phyloP scores from a whole-genome alignment of 768 basidiomycete genomes.

The Fomitopsis serialis region DNA sequence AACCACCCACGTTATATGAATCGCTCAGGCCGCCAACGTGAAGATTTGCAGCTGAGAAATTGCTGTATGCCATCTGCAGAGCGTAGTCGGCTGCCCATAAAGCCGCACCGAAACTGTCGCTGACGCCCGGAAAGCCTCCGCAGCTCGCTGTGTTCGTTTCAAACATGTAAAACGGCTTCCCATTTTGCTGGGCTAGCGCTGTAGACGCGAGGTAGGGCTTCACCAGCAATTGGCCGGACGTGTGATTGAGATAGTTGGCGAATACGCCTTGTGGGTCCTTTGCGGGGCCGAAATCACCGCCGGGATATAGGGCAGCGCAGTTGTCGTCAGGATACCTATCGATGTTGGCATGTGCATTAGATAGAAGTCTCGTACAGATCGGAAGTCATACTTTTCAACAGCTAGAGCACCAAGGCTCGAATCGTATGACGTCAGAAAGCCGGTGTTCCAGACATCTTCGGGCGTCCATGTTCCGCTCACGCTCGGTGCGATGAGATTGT shows the following conservation, averaged over 20 bases:
- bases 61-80: constrained; percentile 45
- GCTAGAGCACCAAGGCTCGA: constrained; percentile 38
- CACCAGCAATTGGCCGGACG: constrained; percentile 44
- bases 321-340: constrained; percentile 57
- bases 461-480: constrained; percentile 51
- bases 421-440: constrained; percentile 40
- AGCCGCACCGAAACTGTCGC: constrained; percentile 52
- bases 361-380: neutral
- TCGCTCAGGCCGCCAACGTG: constrained; percentile 62
- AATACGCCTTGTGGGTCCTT: constrained; percentile 44
- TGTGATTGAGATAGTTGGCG: constrained; percentile 55
- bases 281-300: constrained; percentile 30
- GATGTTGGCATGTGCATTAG: neutral
- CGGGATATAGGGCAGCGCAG: constrained; percentile 43
- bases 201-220: constrained; percentile 46
- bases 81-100: constrained; percentile 52
- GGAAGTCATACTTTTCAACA: constrained; percentile 45
- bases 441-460: constrained; percentile 46
- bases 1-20: constrained; percentile 52
- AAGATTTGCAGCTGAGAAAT: constrained; percentile 37
- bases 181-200: constrained; percentile 29
- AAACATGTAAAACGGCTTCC: constrained; percentile 47
- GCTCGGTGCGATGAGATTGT: constrained; percentile 59
- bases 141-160: constrained; percentile 55
- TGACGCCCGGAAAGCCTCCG: constrained; percentile 43